These are phyloP conservation scores for Plantago ovata DNA, from an alignment of 257 asterid genomes.

Conservation along the genomic window DNA sequence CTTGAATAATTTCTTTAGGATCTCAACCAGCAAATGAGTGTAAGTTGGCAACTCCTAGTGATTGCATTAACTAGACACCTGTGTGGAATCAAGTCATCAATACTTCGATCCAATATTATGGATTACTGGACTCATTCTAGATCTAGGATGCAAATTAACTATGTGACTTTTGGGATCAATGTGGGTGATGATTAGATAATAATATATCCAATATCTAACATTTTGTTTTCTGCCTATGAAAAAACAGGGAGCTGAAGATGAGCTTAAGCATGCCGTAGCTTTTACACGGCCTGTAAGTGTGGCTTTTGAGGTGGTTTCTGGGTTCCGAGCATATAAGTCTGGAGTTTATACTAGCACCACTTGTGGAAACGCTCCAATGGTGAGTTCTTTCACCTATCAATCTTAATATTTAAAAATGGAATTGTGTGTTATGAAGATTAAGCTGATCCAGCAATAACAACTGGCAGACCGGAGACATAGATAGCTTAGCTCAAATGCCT, in stretches of 20 bases:
- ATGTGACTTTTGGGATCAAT: too few relatives aligned
- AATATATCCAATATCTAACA: not conserved
- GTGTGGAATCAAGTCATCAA: too few relatives aligned
- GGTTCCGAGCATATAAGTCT: conserved; percentile 45
- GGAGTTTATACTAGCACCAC: conserved; percentile 72
- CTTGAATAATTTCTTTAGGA: conserved; percentile 7
- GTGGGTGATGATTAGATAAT: not conserved
- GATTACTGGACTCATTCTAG: too few relatives aligned
- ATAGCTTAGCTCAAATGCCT: too few relatives aligned
- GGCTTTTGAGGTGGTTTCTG: conserved; percentile 79
- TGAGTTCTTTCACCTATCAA: conserved; percentile 27
- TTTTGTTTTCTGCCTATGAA: conserved; percentile 3
- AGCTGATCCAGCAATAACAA: too few relatives aligned
- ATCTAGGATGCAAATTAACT: too few relatives aligned
- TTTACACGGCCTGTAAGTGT: conserved; percentile 75
- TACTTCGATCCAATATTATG: too few relatives aligned
- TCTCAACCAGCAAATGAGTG: not conserved
- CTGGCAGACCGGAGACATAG: too few relatives aligned
- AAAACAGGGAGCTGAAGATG: conserved; percentile 84
- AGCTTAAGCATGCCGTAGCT: conserved; percentile 82
- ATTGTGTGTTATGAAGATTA: too few relatives aligned
- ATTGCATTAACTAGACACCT: not conserved
- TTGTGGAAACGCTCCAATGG: conserved; percentile 75
- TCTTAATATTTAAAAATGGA: not conserved
- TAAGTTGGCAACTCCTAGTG: not conserved